Base-by-base conservation (phyloP, 1,284 basidiomycete species). In the Rhodotorula sp. region DNA sequence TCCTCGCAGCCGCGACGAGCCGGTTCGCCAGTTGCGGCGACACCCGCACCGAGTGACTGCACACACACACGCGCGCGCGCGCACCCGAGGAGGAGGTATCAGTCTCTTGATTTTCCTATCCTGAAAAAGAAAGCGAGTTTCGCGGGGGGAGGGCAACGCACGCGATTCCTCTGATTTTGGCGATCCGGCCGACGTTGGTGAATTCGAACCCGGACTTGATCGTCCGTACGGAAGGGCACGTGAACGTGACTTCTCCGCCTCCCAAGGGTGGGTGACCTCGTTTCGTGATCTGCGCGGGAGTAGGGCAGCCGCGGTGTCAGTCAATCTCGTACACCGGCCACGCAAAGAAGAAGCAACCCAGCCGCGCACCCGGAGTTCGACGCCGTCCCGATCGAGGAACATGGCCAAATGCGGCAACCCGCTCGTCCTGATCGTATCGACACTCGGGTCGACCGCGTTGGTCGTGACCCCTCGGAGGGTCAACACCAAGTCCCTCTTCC, bases 21-120 rank as follows among this genome's bases (percentile, higher is more conserved):
- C 97, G 87, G 81, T 97, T 98, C 3, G 95, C 94, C 80, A 99
- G 93, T 79, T 99, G 95, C 26, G 97, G 95, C 72, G 89, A 95
- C 23, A 99, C 95, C 59, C 97, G 90, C 38, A 95, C 94, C 4
- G 91, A 91, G 81, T 95, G 93, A 23, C 92, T 95, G 75, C 7
- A 5, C 34, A 34, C 34, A 34, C 34, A 34, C 34, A 8, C 34
- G 7, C 34, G 7, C 34, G 34, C 34, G 4, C 34, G 34, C 34
- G 7, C 34, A n/a, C n/a, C n/a, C n/a, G n/a, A n/a, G n/a, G n/a
- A n/a, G n/a, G n/a, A n/a, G n/a, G n/a, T 28, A 3, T 28, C 28
- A 28, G 28, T 28, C 28, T 28, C 28, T 28, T 3, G n/a, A 28
- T 28, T 28, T 28, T n/a, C n/a, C n/a, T n/a, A n/a, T n/a, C 28